Evolutionary conservation across 306 rosid genomes (phyloP).

Genomic region (Psophocarpus tetragonolobus): DNA sequence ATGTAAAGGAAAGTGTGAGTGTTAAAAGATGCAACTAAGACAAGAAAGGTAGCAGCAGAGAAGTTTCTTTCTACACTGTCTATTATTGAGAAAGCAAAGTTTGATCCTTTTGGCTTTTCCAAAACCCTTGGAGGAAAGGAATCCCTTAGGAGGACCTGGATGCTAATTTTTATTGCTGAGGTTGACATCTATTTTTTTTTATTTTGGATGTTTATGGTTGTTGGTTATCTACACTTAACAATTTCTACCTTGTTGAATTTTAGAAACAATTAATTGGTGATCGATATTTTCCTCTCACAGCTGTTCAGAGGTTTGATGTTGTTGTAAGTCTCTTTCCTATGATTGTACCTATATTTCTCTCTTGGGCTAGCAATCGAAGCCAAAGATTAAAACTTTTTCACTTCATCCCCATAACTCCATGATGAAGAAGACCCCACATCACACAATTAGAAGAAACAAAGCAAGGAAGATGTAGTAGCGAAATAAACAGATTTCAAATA

Average conservation of each 20-base stretch:
- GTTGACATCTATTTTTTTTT: constrained; percentile 42
- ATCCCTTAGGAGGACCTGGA: constrained; percentile 97
- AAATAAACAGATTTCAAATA: neutral
- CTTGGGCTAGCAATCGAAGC: neutral
- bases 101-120: constrained; percentile 74
- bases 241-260: constrained; percentile 38
- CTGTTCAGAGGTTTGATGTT: constrained; percentile 92
- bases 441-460: constrained; percentile 5
- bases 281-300: constrained; percentile 84
- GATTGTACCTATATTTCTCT: constrained; percentile 31
- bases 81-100: constrained; percentile 74
- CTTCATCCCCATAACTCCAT: constrained; percentile 15
- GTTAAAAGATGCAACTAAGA: constrained; percentile 79
- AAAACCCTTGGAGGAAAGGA: constrained; percentile 73
- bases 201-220: neutral
- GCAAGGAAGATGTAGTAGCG: constrained; percentile 1
- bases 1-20: constrained; percentile 76
- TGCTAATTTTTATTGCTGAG: constrained; percentile 85
- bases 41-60: constrained; percentile 60
- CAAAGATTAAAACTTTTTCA: constrained; percentile 42
- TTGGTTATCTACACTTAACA: neutral
- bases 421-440: constrained; percentile 10
- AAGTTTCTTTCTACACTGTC: constrained; percentile 77
- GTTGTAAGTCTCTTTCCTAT: constrained; percentile 61
- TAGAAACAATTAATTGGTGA: constrained; percentile 76